These are phyloP conservation scores for Trichoderma orchidacearum DNA, from an alignment of 495 filamentous ascomycete species.

Conservation along the genomic window DNA sequence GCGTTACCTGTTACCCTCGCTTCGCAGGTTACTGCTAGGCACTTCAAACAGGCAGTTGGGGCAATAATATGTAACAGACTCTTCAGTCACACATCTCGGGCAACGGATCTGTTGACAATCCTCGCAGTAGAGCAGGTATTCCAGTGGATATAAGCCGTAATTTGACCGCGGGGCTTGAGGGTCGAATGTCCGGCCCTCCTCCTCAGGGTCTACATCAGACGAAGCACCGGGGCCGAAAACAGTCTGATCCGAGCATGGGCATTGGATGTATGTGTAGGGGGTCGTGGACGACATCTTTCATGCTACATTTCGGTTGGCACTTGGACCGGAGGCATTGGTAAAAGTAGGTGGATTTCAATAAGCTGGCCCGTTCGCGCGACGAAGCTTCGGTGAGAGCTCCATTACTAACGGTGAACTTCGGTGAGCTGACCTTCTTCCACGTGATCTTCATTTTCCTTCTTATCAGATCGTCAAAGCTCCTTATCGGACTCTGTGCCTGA, in stretches of 20 bases:
- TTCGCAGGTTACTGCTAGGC: slow-evolving; percentile 75
- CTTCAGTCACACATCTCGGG: slow-evolving; percentile 78
- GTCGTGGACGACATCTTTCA: slow-evolving; percentile 54
- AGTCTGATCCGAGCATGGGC: slow-evolving; percentile 63
- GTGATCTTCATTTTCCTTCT: not conserved
- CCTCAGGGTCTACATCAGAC: slow-evolving; percentile 25
- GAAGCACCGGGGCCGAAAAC: slow-evolving; percentile 25
- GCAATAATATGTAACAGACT: slow-evolving; percentile 88
- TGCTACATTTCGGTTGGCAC: not conserved
- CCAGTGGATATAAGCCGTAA: slow-evolving; percentile 84
- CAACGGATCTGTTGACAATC: slow-evolving; percentile 95
- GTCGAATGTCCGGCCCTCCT: slow-evolving; percentile 71
- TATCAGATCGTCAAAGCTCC: not conserved
- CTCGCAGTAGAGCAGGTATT: slow-evolving; percentile 88
- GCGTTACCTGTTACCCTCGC: slow-evolving; percentile 78
- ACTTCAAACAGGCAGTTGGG: slow-evolving; percentile 95
- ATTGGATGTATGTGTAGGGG: slow-evolving; percentile 86
- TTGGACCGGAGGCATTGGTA: not conserved
- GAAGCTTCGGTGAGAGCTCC: not conserved
- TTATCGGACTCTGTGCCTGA: not conserved
- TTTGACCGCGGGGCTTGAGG: slow-evolving; percentile 71
- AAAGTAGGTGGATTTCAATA: not conserved
- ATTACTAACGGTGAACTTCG: not conserved
- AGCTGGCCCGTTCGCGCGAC: not conserved
- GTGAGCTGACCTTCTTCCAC: not conserved